Evolutionary conservation across 176 grass and related monocot genomes (phyloP), one percentile per base, ranked within the genome.

Genomic region (Tuctoria greenei): DNA sequence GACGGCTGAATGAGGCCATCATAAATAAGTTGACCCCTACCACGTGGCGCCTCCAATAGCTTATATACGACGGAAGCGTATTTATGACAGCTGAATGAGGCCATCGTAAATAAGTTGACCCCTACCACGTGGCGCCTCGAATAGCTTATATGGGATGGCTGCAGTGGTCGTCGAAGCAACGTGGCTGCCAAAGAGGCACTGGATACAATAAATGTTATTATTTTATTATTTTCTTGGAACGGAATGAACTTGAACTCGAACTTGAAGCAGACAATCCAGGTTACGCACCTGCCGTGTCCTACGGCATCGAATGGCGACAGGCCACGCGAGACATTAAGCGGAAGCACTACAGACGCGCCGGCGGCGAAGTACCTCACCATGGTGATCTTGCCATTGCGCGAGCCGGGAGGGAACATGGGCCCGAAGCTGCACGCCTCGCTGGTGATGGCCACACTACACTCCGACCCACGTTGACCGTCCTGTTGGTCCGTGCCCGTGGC

Each of bases 331-430:
- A 73, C 41, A 78, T 93, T 74, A 34, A 93, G 67, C 14, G 57
- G 84, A 42, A 90, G 72, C 78, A 64, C 57, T 17, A 78, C 56
- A 16, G 64, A 23, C 4, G 81, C 91, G 25, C 84, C 84, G 5
- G 31, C 71, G 0, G 91, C 77, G 41, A 87, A 93, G 73, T 86
- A 90, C 76, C 84, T 84, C 18, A 84, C 84, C 8, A 58, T 78
- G 5, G 76, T 54, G 62, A 93, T 93, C 91, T 93, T 93, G 41
- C 87, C 84, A 35, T 93, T 93, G 69, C 91, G 90, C 3, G 87
- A 90, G 31, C 81, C 84, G 4, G 16, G 45, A 6, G 84, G 84
- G 55, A 93, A 90, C 23, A 24, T 21, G 0, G 66, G 57, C 57
- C 91, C 81, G 2, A 56, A 2, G 27, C 69, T 58, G 46, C 84